Evolutionary conservation across 495 filamentous ascomycete species (phyloP), one percentile per base, ranked within the genome.

Genomic region (Penicillium canescens): DNA sequence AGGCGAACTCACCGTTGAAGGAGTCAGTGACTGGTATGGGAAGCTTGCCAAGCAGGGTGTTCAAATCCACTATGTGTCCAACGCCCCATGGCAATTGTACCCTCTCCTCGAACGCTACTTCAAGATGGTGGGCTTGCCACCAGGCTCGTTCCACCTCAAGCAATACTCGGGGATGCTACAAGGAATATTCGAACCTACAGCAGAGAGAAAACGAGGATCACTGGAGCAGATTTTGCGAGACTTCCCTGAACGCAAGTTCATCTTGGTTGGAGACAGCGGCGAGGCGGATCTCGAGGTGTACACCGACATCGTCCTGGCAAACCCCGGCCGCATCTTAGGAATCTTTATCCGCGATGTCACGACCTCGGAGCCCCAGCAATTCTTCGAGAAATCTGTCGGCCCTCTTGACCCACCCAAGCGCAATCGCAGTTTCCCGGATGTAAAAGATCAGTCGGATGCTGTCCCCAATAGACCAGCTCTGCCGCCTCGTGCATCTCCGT

Each of bases 261-360:
- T 99, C 8, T 80, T 99, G 1, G 86, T 96, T 31, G 94, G 94
- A 4, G 94, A 98, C 61, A 96, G 92, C 60, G 94, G 94, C 18
- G 94, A 98, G 69, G 93, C 92, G 4, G 94, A 98, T 70, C 78
- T 98, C 3, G 94, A 98, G 68, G 91, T 99, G 0, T 99, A 99
- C 62, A 97, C 91, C 0, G 93, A 99, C 54, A 79, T 96, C n/a
- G 90, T 86, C 0, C 59, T 91, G 18, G 84, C 87, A 10, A 87
- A 96, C 65, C 94, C 91, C 0, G 88, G 88, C 1, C 79, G 89
- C 33, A 85, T 99, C 31, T 63, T 96, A 9, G 87, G 81, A 0
- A 82, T 99, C 28, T 99, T 96, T 66, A 97, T 99, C 54, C 82
- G 94, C 20, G 95, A 99, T 69, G 87, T 98, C 16, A 97, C 95